Base-by-base conservation (phyloP, 192 early-diverging fungal species). In the Funneliformis mosseae region DNA sequence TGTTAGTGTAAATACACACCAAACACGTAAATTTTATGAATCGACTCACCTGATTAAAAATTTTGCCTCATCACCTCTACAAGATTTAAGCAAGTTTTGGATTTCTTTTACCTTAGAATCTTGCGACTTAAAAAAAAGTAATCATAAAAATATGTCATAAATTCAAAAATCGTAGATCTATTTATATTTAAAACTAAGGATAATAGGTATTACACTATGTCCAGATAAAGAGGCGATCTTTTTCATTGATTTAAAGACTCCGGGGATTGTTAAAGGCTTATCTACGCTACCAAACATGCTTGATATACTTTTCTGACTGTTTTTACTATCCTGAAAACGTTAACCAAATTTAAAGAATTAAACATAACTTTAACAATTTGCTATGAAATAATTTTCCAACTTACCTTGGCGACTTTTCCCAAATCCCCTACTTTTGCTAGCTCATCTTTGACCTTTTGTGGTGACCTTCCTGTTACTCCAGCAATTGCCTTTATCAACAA, bases 401-500 rank as follows among this genome's bases (percentile, higher is more conserved):
- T 67, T 55, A 91, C 92, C 90, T 94, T 91, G 21, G 96, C 98
- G 39, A 99, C 94, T 41, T 87, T 84, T 28, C 98, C 98, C 67
- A 99, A 80, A 83, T 99, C 98, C 55, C 98, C 98, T 11, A 88
- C 86, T 77, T 89, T 87, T 25, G 84, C 85, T 81, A 95, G 89
- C 25, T 97, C 95, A 64, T 88, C 80, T 81, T 97, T 98, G 81
- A 99, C 92, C 79, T 90, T 90, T 23, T 87, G 81, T 68, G 89
- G 83, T 42, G 88, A 90, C 23, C 94, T 85, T 12, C 97, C 97
- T 0, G 98, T 98, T 2, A 95, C 92, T 63, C 93, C 83, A 4
- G 94, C 97, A 82, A 99, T 95, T 11, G 96, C 95, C 81, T 98
- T 98, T 79, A 98, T 93, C 43, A 99, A 83, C 7, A 97, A 87